Base-by-base conservation (phyloP, 78 protist genomes). In the Dictyostelium capitatum region DNA sequence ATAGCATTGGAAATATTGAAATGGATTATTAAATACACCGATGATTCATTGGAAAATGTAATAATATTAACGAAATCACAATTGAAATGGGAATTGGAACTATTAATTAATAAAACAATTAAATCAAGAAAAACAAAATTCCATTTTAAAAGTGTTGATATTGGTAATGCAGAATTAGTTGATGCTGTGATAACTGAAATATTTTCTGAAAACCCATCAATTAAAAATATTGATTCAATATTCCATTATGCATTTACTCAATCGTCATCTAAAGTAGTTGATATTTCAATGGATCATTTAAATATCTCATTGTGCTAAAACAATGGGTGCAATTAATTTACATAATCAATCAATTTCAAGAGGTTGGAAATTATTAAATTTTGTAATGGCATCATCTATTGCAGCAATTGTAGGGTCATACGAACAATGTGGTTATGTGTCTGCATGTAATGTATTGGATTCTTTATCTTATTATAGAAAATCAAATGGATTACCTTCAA, bases 381-480 rank as follows among this genome's bases (percentile, higher is more conserved):
- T 89, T 53, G 56, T 96, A 15, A 53, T 90, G 23, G 59, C 80
- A 0, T 94, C 96, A 6, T 91, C 96, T 25, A 62, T 37, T 7
- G 20, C 87, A 10, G 53, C 89, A 11, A 50, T 85, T 2, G 6
- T 65, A 0, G 74, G 74, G 3, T 28, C 47, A 28, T 28, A 37
- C 0, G 95, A 80, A 48, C 96, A 82, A 80, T 30, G 89, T n/a
- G n/a, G 67, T 47, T 96, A 96, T 80, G 85, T 91, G 19, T 84
- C 95, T 20, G 97, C 96, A 50, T 94, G 94, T 92, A 57, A 73
- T 10, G 73, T 90, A 23, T 94, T 89, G 3, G 97, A 96, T 67
- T n/a, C 83, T n/a, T 48, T 94, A 9, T 77, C 94, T 46, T 17
- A 19, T 37, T 70, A 30, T 53, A 81, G 97, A 41, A 19, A 80